Conservation (phyloP, 2,329 filamentous ascomycete genomes). For the Domatiomyces globalis region DNA sequence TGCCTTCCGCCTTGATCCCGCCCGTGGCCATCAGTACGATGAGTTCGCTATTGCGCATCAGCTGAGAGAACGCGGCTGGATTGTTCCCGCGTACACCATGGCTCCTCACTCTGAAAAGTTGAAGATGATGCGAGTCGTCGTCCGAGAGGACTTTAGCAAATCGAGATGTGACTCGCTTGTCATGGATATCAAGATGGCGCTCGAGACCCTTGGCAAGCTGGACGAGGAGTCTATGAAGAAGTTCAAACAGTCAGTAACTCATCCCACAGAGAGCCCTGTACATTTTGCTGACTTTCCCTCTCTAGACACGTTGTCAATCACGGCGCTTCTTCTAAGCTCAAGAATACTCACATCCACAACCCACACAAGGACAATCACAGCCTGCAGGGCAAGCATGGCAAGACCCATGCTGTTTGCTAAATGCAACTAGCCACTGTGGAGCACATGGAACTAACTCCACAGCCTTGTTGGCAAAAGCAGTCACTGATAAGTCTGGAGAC, state of each 20-base stretch:
- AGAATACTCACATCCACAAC: background rate
- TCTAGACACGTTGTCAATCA: background rate
- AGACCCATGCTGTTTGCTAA: constrained; percentile 78
- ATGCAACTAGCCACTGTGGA: background rate
- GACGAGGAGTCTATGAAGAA: constrained; percentile 56
- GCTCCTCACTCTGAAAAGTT: constrained; percentile 69
- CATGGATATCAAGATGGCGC: constrained; percentile 61
- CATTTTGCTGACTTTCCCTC: background rate
- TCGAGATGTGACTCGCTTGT: constrained; percentile 68
- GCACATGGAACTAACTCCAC: background rate
- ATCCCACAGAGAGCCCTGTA: background rate
- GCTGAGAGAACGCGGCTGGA: constrained; percentile 75
- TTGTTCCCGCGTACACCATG: constrained; percentile 95
- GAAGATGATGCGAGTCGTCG: constrained; percentile 82
- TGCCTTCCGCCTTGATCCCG: constrained; percentile 61
- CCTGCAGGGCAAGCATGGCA: constrained; percentile 75
- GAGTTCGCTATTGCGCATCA: constrained; percentile 73
- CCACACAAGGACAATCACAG: constrained; percentile 41
- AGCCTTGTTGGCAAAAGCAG: too few relatives aligned
- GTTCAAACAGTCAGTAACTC: constrained; percentile 46
- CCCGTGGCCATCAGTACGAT: constrained; percentile 46
- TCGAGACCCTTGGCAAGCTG: constrained; percentile 57
- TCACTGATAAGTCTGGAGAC: too few relatives aligned
- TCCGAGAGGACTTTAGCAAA: constrained; percentile 81
- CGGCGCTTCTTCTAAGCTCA: background rate